phyloP scores from a whole-genome alignment of 2,329 filamentous ascomycete genomes.

The Hypoxylon sp. region DNA sequence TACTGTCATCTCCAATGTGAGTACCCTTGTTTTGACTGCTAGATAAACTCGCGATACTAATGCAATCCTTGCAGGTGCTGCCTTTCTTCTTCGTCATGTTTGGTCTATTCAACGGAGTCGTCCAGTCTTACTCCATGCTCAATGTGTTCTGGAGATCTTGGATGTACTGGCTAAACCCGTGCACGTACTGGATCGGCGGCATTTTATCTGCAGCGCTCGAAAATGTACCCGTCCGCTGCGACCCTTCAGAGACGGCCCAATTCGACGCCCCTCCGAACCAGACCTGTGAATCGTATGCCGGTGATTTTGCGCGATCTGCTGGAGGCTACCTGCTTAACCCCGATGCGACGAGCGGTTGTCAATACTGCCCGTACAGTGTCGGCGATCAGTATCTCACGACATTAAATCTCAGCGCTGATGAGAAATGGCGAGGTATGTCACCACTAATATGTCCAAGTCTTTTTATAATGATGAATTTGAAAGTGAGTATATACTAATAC shows the following conservation, averaged over 20 bases:
- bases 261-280: constrained; percentile 75
- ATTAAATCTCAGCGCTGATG: constrained; percentile 63
- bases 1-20: constrained; percentile 80
- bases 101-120: constrained; percentile 82
- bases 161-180: constrained; percentile 78
- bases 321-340: constrained; percentile 77
- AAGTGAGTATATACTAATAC: constrained; percentile 17
- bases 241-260: constrained; percentile 55
- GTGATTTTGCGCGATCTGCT: constrained; percentile 66
- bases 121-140: constrained; percentile 76
- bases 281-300: constrained; percentile 77
- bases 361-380: constrained; percentile 76
- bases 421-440: constrained; percentile 76
- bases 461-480: neutral
- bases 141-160: constrained; percentile 81
- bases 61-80: constrained; percentile 62
- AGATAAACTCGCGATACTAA: neutral
- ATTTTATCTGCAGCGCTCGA: constrained; percentile 75
- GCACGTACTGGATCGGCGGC: constrained; percentile 80
- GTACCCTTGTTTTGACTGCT: constrained; percentile 30
- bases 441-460: neutral
- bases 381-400: constrained; percentile 75
- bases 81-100: constrained; percentile 89
- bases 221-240: constrained; percentile 65
- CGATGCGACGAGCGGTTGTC: constrained; percentile 70